Percentiles rank a stretch among this genome's conserved stretches.
Evolutionary conservation across 2,329 filamentous ascomycete genomes (phyloP).

Genomic region (Nemania serpens): DNA sequence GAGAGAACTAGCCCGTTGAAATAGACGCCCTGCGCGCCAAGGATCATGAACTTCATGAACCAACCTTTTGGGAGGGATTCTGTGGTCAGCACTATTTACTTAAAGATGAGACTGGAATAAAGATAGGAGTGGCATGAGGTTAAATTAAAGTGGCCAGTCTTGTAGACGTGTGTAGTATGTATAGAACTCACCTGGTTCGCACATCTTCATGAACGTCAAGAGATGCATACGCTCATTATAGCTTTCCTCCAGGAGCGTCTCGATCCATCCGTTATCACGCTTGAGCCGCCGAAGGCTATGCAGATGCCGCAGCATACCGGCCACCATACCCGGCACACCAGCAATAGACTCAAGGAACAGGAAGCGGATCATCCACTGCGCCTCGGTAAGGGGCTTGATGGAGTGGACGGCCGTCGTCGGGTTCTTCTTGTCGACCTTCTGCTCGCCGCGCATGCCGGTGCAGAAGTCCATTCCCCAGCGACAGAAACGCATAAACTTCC

Average conservation of each 20-base stretch:
- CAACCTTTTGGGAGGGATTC: constrained; percentile 54
- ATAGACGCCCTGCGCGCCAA: constrained; percentile 93
- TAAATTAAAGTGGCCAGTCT: not conserved
- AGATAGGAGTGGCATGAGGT: not conserved
- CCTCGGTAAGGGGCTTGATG: constrained; percentile 71
- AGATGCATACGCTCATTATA: constrained; percentile 96
- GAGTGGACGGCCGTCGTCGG: constrained; percentile 60
- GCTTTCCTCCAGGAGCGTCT: constrained; percentile 85
- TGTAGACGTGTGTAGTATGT: not conserved
- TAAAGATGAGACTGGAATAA: not conserved
- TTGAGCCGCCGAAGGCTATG: constrained; percentile 83
- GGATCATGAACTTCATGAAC: constrained; percentile 92
- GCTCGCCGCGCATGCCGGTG: constrained; percentile 74
- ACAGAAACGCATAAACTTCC: constrained; percentile 74
- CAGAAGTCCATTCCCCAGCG: constrained; percentile 81
- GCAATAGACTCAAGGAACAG: constrained; percentile 95
- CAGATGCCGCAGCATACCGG: constrained; percentile 89
- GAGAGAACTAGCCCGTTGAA: constrained; percentile 92
- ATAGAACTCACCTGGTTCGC: constrained; percentile 63
- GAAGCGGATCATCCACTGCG: constrained; percentile 88
- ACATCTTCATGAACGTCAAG: constrained; percentile 90
- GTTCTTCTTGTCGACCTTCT: constrained; percentile 65
- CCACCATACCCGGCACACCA: constrained; percentile 96
- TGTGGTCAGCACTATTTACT: constrained; percentile 2
- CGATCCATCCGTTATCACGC: constrained; percentile 96